Evolutionary conservation across 139 green algal species (phyloP), one percentile per base, ranked within the genome.

Genomic region (Closterium sp.): DNA sequence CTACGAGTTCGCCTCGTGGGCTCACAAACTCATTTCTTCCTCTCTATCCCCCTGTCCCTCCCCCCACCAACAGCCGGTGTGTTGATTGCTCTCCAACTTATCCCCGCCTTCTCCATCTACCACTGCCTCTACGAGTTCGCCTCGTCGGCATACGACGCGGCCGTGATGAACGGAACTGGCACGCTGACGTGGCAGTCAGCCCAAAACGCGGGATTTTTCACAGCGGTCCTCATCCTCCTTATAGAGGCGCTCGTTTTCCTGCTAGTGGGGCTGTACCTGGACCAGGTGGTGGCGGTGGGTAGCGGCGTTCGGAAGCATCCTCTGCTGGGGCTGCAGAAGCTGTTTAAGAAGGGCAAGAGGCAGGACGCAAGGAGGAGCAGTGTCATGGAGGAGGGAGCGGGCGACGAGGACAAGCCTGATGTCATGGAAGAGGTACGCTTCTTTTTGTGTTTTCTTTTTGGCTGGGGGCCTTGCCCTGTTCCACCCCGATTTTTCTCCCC

Each of bases 41-140:
- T n/a, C n/a, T n/a, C n/a, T n/a, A n/a, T n/a, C n/a, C n/a, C n/a
- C n/a, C n/a, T n/a, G n/a, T n/a, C n/a, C n/a, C n/a, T n/a, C n/a
- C n/a, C n/a, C n/a, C n/a, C n/a, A n/a, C n/a, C n/a, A n/a, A n/a
- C 91, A 94, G 73, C 21, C 42, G 90, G 21, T 30, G 31, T 73
- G 17, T 50, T 95, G 28, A 94, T 89, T 9, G 70, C 97, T 38
- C 86, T 98, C 30, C 90, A 99, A 94, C 89, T 98, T 4, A 92
- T 99, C n/a, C 97, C 97, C 9, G 91, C 94, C 21, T 98, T 98
- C 92, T 96, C 95, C 19, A 93, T 98, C 13, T 99, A 97, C 95
- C 95, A 97, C 38, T 96, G 95, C 1, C 95, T 97, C 28, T 97
- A 95, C 86, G 96, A 97, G 94, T 92, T 98, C 50, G 91, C 94